Conservation (phyloP, 192 early-diverging fungal genomes). For the Phycomyces blakesleeanus region DNA sequence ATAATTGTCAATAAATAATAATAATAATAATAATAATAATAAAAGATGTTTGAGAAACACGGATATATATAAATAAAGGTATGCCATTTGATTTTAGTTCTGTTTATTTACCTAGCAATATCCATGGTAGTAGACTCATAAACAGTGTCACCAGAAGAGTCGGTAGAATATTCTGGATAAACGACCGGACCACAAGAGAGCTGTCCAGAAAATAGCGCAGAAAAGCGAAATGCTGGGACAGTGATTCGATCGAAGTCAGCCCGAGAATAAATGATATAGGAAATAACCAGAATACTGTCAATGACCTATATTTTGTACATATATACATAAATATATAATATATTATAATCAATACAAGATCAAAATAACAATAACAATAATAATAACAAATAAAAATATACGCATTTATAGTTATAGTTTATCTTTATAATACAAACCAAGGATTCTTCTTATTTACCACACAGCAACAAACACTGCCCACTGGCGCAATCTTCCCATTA, state of each 20-base stretch:
- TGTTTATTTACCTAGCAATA: slow-evolving; percentile 43
- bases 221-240: slow-evolving; percentile 46
- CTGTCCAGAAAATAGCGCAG: slow-evolving; percentile 42
- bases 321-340: not conserved
- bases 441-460: slow-evolving; percentile 6
- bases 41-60: no score
- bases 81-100: no score
- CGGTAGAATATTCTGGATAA: slow-evolving; percentile 55
- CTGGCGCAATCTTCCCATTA: slow-evolving; percentile 45
- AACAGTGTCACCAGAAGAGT: slow-evolving; percentile 53
- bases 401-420: no score
- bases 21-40: no score
- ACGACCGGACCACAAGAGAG: slow-evolving; percentile 37
- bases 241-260: slow-evolving; percentile 47
- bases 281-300: slow-evolving; percentile 65
- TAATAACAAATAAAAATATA: no score
- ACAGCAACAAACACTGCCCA: slow-evolving; percentile 41
- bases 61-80: no score
- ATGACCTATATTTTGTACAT: slow-evolving; percentile 32
- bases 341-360: not conserved
- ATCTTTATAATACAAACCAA: no score
- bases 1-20: not conserved
- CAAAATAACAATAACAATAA: no score
- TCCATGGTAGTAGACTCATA: slow-evolving; percentile 51
- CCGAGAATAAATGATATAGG: slow-evolving; percentile 56